These are phyloP conservation scores for Imleria badia DNA, from an alignment of 768 basidiomycete species.

Conservation along the genomic window DNA sequence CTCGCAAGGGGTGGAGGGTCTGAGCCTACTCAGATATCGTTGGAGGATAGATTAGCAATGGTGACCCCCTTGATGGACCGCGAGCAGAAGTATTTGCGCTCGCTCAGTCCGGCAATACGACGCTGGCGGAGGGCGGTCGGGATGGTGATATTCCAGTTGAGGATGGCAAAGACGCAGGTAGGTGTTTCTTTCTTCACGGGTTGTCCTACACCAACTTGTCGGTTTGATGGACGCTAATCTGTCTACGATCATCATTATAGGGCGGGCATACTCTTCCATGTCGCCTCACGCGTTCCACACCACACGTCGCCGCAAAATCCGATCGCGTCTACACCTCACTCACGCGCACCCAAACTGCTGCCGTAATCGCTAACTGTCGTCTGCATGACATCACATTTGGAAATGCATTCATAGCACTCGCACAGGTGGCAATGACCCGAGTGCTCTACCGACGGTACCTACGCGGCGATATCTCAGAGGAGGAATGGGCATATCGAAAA, in stretches of 20 bases:
- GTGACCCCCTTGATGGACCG: conserved; percentile 40
- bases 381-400: conserved; percentile 49
- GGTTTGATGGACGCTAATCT: neutral
- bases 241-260: too few relatives aligned
- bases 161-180: conserved; percentile 38
- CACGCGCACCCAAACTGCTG: conserved; percentile 29
- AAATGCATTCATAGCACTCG: conserved; percentile 46
- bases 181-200: neutral
- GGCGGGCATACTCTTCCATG: too few relatives aligned
- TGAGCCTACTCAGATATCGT: too few relatives aligned
- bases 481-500: neutral
- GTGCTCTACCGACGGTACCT: conserved; percentile 5
- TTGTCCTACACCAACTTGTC: neutral
- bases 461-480: conserved; percentile 2
- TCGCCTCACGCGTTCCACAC: conserved; percentile 34
- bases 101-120: conserved; percentile 35
- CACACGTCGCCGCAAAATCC: conserved; percentile 38
- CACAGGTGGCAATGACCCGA: conserved; percentile 29
- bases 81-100: conserved; percentile 27
- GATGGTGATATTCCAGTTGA: conserved; percentile 34
- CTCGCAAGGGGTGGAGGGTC: too few relatives aligned
- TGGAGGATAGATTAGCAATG: conserved; percentile 36
- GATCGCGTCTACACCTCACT: conserved; percentile 23
- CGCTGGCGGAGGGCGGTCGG: conserved; percentile 46
- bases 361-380: conserved; percentile 41